Percentiles rank a stretch among this genome's conserved stretches.
Conservation (phyloP, 495 filamentous ascomycete genomes). For the Thermothielavioides terrestris region DNA sequence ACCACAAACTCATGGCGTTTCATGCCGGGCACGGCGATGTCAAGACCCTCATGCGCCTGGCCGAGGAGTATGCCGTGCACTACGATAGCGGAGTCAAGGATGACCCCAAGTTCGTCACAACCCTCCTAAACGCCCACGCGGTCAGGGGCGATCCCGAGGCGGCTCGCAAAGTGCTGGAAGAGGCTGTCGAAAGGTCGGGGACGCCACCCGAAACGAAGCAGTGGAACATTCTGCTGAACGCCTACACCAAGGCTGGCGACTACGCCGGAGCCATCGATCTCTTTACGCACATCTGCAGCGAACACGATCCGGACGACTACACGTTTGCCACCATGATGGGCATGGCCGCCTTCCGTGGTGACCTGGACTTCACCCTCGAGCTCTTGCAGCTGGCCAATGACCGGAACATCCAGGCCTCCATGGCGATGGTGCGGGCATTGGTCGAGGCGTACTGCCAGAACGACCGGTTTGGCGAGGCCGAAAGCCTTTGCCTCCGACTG, state of each 20-base stretch:
- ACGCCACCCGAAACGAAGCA: conserved; percentile 44
- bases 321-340: conserved; percentile 66
- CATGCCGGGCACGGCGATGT: conserved; percentile 49
- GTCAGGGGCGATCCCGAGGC: conserved; percentile 50
- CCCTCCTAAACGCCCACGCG: conserved; percentile 58
- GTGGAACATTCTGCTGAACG: conserved; percentile 74
- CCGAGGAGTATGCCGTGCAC: conserved; percentile 39
- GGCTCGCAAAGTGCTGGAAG: conserved; percentile 50
- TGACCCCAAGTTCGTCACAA: conserved; percentile 28
- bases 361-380: conserved; percentile 56
- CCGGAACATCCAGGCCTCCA: conserved; percentile 28
- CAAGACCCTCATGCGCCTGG: conserved; percentile 43
- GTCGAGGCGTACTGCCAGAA: conserved; percentile 64
- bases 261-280: conserved; percentile 50
- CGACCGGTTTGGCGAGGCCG: conserved; percentile 49
- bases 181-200: conserved; percentile 44
- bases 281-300: conserved; percentile 49
- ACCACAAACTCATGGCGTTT: conserved; percentile 40
- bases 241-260: conserved; percentile 56
- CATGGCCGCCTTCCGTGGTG: conserved; percentile 62
- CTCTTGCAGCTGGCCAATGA: conserved; percentile 50
- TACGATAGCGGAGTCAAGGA: conserved; percentile 30
- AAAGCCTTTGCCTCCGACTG: conserved; percentile 43
- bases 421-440: conserved; percentile 53
- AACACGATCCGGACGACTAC: conserved; percentile 43